These are phyloP conservation scores for Barnettozyma botsteinii DNA, from an alignment of 805 yeast species.

Conservation along the genomic window DNA sequence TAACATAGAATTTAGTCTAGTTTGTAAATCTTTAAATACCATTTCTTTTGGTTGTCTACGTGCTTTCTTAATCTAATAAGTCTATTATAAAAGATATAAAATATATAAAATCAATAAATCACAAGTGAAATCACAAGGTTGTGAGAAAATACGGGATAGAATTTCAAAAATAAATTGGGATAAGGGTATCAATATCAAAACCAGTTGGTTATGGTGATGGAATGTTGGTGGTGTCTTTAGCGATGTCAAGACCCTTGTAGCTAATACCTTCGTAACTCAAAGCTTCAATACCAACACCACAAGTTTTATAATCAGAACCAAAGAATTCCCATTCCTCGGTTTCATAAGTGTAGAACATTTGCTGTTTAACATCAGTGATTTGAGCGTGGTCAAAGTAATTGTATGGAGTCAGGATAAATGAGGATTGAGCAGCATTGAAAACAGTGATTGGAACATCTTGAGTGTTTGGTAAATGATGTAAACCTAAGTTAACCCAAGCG, in stretches of 20 bases:
- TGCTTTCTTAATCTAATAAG: too few species aligned
- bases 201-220: slow-evolving; percentile 16
- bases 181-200: too few species aligned
- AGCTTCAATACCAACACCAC: slow-evolving; percentile 16
- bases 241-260: slow-evolving; percentile 19
- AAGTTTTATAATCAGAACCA: slow-evolving; percentile 17
- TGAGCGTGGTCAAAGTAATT: slow-evolving; percentile 25
- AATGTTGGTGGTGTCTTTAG: slow-evolving; percentile 22
- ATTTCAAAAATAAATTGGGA: background rate
- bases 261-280: slow-evolving; percentile 15
- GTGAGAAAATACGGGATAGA: background rate
- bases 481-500: slow-evolving; percentile 26
- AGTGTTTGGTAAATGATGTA: slow-evolving; percentile 28
- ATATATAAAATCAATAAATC: background rate
- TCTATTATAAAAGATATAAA: too few species aligned
- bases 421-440: slow-evolving; percentile 23
- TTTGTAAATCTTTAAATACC: too few species aligned
- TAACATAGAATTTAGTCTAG: too few species aligned
- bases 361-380: slow-evolving; percentile 22
- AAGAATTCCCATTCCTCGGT: slow-evolving; percentile 22
- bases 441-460: slow-evolving; percentile 28
- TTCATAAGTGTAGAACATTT: slow-evolving; percentile 20
- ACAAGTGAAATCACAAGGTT: background rate
- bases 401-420: slow-evolving; percentile 24
- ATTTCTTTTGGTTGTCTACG: too few species aligned